Base-by-base conservation (phyloP, 331 rosid species). In the Ulmus americana region DNA sequence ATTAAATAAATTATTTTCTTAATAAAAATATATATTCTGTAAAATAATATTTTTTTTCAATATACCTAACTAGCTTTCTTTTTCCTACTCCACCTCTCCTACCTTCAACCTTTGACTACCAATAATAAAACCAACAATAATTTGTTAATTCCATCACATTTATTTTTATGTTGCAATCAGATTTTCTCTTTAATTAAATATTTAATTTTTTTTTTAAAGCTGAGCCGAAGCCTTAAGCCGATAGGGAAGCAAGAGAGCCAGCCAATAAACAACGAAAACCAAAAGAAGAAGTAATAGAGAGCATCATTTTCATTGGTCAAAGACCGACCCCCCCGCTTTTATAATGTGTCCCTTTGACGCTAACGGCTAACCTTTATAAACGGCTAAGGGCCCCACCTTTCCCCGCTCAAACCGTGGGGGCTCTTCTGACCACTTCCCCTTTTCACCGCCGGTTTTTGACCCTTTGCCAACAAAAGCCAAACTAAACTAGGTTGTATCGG, bases 381-480 rank as follows among this genome's bases (percentile, higher is more conserved):
- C 35, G 35, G 35, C 35, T 28, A 28, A 28, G 73, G 77, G 38
- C 38, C 77, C 81, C 72, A 77, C 64, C 53, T 5, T 10, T 7
- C 11, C 43, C 60, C 40, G 56, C 74, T 8, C 13, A 47, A 69
- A 48, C 70, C 39, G 66, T 49, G 59, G 74, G 53, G 58, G 15
- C 9, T n/a, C 52, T 7, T 38, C 28, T 22, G 28, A 48, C 6
- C 65, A 7, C 22, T 6, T 45, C 8, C 14, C 8, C 8, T 6
- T 15, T 15, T 55, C 45, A 56, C 76, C 70, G 47, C 54, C 54
- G 47, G 46, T 54, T 64, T 72, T 58, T 72, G 61, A 64, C 71
- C 48, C 70, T 20, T 41, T 48, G 35, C 35, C 35, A 28, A 28
- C 4, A 28, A 28, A 28, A 28, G 2, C 2, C 35, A 28, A 28